Conservation (phyloP, 371 early-diverging fungal species). For the Homolaphlyctis polyrhiza region DNA sequence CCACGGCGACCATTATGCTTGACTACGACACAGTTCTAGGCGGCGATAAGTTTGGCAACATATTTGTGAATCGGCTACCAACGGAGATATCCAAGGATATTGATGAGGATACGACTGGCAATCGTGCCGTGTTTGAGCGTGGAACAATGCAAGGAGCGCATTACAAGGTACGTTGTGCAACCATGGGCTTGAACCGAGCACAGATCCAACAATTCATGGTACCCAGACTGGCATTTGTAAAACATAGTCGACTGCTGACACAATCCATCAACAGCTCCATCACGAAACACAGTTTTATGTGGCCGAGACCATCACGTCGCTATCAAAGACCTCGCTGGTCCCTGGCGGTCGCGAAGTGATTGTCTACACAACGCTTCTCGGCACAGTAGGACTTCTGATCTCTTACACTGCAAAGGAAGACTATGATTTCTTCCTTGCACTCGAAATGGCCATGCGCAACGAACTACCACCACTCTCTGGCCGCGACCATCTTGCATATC, state of each 20-base stretch:
- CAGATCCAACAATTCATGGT: not conserved
- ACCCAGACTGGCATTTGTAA: not conserved
- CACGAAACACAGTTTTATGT: slow-evolving; percentile 71
- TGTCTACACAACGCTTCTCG: slow-evolving; percentile 81
- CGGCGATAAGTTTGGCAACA: slow-evolving; percentile 96
- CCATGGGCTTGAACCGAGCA: not conserved
- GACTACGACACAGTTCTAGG: slow-evolving; percentile 92
- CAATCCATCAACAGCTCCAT: slow-evolving; percentile 44
- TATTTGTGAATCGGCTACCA: slow-evolving; percentile 76
- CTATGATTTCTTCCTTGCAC: slow-evolving; percentile 84
- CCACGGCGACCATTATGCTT: slow-evolving; percentile 70
- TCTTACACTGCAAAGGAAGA: slow-evolving; percentile 86
- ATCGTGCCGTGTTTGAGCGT: slow-evolving; percentile 69
- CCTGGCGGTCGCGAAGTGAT: slow-evolving; percentile 82
- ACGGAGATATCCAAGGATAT: slow-evolving; percentile 55
- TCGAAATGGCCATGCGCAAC: slow-evolving; percentile 86
- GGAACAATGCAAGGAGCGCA: slow-evolving; percentile 80
- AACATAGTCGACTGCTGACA: not conserved
- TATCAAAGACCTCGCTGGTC: slow-evolving; percentile 71
- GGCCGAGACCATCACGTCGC: slow-evolving; percentile 80
- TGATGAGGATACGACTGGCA: slow-evolving; percentile 86
- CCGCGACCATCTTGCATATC: slow-evolving; percentile 83
- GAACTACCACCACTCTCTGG: slow-evolving; percentile 75
- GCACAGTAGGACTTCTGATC: slow-evolving; percentile 76
- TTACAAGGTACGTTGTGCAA: slow-evolving; percentile 61